phyloP scores from a whole-genome alignment of 2,329 filamentous ascomycete species.

The Xylariomycetidae sp. region DNA sequence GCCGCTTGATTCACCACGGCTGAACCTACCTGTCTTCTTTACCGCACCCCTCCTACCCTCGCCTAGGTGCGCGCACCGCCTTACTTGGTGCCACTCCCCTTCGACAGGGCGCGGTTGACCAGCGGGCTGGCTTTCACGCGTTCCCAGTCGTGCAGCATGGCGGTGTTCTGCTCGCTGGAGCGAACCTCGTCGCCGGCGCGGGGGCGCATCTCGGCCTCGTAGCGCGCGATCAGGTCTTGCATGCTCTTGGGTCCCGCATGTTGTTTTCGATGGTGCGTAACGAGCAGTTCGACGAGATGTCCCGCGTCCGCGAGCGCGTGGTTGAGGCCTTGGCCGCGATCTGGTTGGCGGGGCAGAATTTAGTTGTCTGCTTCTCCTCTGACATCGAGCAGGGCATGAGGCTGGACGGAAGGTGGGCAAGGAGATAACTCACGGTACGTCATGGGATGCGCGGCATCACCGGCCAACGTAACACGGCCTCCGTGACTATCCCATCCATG shows the following conservation, averaged over 20 bases:
- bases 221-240: slow-evolving; percentile 27
- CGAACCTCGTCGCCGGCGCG: slow-evolving; percentile 37
- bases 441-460: slow-evolving; percentile 31
- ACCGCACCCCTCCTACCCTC: too few species aligned
- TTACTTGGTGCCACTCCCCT: slow-evolving; percentile 12
- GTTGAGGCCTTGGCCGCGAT: slow-evolving; percentile 44
- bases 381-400: slow-evolving; percentile 1
- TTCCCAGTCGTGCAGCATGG: slow-evolving; percentile 39
- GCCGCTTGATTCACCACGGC: too few species aligned
- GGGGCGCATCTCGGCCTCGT: slow-evolving; percentile 40
- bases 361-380: too few species aligned
- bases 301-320: slow-evolving; percentile 38
- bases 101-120: slow-evolving; percentile 16
- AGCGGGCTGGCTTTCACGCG: slow-evolving; percentile 25
- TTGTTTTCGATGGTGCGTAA: not conserved
- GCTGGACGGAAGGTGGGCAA: not conserved
- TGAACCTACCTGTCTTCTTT: too few species aligned
- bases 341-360: slow-evolving; percentile 7
- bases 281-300: slow-evolving; percentile 29
- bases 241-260: slow-evolving; percentile 8
- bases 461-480: slow-evolving; percentile 26
- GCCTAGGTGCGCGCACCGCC: too few species aligned
- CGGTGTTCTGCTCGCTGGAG: slow-evolving; percentile 35
- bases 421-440: slow-evolving; percentile 27
- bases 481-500: slow-evolving; percentile 26